Evolutionary conservation across 1,284 basidiomycete genomes (phyloP), one percentile per base, ranked within the genome.

Genomic region (Mycosarcoma mackinlayi): DNA sequence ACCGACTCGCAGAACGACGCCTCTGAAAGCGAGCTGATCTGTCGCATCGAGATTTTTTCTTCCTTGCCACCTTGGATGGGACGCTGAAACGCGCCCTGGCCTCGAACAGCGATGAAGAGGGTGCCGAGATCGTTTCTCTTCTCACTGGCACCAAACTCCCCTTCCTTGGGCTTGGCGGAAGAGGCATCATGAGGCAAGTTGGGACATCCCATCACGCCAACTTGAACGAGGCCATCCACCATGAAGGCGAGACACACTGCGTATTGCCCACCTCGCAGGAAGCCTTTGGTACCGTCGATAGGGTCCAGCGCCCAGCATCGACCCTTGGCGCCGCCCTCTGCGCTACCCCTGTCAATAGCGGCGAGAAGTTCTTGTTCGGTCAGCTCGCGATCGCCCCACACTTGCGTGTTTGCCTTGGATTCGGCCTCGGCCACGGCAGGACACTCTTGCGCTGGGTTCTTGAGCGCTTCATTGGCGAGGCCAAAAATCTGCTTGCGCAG

Each of bases 231-330:
- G 0, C 92, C 88, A 75, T 98, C 89, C 55, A 93, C 87, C 76
- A 98, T 88, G 61, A 98, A 87, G 0, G 93, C 92, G 27, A 99
- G 86, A 84, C 95, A 98, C 25, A 98, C 93, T 6, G 95, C 95
- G 80, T 95, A 99, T 84, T 99, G 96, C 55, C 92, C 94, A 11
- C 94, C 93, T 21, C 95, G 89, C 39, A 98, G 87, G 86, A 98
- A 99, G 3, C 95, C 93, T 82, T 94, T 94, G 19, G 92, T 94
- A 9, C 93, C 92, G 78, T 94, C 92, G 73, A 94, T 93, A 24
- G 92, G 92, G 83, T 95, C 93, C 42, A 94, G 88, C 0, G 92
- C 91, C 93, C 93, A 84, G 92, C 81, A 79, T 93, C 94, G 86
- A 83, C 93, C 93, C 35, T 83, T 84, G 7, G 84, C 80, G 1